A percentile compares a stretch with the other conserved stretches of the same genome.
These are phyloP conservation scores for Solanum verrucosum DNA, from an alignment of 257 asterid species.

Conservation along the genomic window DNA sequence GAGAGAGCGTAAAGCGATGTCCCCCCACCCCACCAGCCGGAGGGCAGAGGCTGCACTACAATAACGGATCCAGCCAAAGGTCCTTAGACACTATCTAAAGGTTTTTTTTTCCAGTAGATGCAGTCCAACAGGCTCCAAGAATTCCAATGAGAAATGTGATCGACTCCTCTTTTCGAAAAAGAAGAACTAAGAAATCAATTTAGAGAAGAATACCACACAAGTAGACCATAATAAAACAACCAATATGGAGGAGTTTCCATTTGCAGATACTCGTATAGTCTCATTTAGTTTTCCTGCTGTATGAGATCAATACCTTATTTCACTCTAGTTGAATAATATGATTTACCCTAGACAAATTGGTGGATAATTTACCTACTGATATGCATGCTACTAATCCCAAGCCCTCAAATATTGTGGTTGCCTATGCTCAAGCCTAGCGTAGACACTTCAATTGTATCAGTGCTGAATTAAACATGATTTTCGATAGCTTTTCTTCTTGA, in stretches of 20 bases:
- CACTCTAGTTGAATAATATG: neutral
- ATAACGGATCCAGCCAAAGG: neutral
- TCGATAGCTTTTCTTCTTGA: neutral
- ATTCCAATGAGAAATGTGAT: neutral
- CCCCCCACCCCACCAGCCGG: neutral
- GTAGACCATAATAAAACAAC: neutral
- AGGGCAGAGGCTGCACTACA: neutral
- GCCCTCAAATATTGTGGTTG: neutral
- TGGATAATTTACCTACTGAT: neutral
- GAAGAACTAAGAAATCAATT: neutral
- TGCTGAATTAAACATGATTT: neutral
- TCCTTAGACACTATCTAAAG: neutral
- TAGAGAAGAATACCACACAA: neutral
- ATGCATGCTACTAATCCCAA: neutral
- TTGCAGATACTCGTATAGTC: neutral
- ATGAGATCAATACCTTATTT: neutral
- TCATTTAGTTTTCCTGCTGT: neutral
- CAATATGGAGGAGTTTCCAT: neutral
- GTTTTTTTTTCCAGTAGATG: neutral
- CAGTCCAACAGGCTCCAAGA: neutral
- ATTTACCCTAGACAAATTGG: neutral
- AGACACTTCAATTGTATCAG: neutral
- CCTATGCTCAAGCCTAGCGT: neutral
- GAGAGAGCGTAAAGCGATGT: no score
- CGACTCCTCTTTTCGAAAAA: neutral